phyloP scores from a whole-genome alignment of 2,329 filamentous ascomycete species.

The Clarireedia paspali region DNA sequence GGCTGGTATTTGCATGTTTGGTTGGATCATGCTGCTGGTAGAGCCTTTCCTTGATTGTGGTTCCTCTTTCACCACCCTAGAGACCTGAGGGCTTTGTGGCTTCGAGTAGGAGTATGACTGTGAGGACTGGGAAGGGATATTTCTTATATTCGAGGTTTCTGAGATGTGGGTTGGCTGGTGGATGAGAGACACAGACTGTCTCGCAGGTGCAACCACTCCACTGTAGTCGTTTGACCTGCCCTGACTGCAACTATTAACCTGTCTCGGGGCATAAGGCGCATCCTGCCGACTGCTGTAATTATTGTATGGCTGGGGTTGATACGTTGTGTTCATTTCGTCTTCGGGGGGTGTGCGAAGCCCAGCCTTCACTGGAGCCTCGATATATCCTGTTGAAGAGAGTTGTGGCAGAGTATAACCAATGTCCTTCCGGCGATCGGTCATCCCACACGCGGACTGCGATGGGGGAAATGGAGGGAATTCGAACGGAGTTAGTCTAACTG shows the following conservation, averaged over 20 bases:
- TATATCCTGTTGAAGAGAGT: constrained; percentile 15
- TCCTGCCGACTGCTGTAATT: constrained; percentile 38
- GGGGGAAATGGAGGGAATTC: constrained; percentile 22
- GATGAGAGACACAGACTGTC: constrained; percentile 14
- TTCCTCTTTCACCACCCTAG: constrained; percentile 7
- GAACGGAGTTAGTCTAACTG: constrained; percentile 24
- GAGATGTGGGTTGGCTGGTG: constrained; percentile 12
- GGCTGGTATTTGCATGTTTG: constrained; percentile 57
- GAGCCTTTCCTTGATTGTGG: constrained; percentile 18
- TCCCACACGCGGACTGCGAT: constrained; percentile 12
- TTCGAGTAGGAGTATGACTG: constrained; percentile 8
- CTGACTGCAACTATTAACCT: not conserved
- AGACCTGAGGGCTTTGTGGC: constrained; percentile 18
- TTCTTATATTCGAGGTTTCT: constrained; percentile 13
- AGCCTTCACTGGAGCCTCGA: constrained; percentile 23
- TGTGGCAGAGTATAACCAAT: constrained; percentile 13
- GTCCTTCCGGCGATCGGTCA: constrained; percentile 20
- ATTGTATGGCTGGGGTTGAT: constrained; percentile 39
- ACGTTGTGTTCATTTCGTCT: constrained; percentile 45
- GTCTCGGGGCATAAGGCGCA: constrained; percentile 23
- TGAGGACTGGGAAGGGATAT: constrained; percentile 22
- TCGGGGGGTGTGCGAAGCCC: constrained; percentile 44
- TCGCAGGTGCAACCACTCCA: constrained; percentile 3
- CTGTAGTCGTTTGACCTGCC: not conserved
- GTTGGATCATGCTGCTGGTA: constrained; percentile 21